Evolutionary conservation across 2,329 filamentous ascomycete species (phyloP).

Genomic region (Nemania sp.): DNA sequence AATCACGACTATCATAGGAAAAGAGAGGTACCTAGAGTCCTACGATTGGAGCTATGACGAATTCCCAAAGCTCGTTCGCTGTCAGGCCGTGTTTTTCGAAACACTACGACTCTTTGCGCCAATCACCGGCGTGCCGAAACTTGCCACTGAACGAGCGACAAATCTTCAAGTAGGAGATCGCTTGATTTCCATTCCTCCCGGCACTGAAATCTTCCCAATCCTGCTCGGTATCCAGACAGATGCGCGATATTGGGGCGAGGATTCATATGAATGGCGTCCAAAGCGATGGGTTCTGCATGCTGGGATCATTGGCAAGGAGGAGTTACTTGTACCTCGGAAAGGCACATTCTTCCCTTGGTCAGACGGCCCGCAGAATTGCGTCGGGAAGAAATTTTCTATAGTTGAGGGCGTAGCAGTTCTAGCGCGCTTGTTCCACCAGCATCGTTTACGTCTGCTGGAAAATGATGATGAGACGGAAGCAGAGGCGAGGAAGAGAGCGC

Average conservation of each 20-base stretch:
- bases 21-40: neutral
- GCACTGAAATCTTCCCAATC: neutral
- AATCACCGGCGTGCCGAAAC: neutral
- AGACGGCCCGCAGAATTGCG: slow-evolving; percentile 9
- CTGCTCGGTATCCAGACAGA: slow-evolving; percentile 1
- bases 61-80: slow-evolving; percentile 11
- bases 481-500: slow-evolving; percentile 2
- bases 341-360: slow-evolving; percentile 6
- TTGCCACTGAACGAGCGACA: neutral
- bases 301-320: neutral
- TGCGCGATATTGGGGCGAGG: neutral
- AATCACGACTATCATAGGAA: neutral
- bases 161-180: neutral
- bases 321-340: neutral
- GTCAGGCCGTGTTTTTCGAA: neutral
- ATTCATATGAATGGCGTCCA: neutral
- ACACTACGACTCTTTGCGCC: slow-evolving; percentile 7
- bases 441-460: slow-evolving; percentile 20
- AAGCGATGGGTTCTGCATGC: neutral
- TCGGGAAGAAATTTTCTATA: slow-evolving; percentile 23
- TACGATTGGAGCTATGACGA: neutral
- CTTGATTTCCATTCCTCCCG: neutral
- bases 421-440: slow-evolving; percentile 21
- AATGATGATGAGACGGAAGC: slow-evolving; percentile 19
- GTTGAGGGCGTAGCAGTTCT: slow-evolving; percentile 30